Percentiles rank a stretch among this genome's conserved stretches.
Evolutionary conservation across 768 basidiomycete species (phyloP).

Genomic region (Phallus indusiatus): DNA sequence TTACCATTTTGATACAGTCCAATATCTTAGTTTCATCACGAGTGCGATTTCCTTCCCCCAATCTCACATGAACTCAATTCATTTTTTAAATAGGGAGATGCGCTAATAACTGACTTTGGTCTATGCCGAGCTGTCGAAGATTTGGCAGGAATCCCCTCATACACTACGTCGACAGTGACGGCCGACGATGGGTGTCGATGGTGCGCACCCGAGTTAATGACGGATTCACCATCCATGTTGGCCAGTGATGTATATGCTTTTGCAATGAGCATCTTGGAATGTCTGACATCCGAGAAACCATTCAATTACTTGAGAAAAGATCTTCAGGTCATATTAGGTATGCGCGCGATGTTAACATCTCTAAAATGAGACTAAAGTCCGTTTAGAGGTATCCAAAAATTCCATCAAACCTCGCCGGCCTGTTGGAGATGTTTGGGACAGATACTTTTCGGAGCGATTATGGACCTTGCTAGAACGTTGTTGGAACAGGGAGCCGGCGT

Average conservation of each 20-base stretch:
- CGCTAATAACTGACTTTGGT: constrained; percentile 55
- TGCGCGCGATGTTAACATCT: constrained; percentile 12
- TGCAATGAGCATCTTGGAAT: constrained; percentile 51
- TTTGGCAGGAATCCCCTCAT: constrained; percentile 39
- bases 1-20: constrained; percentile 23
- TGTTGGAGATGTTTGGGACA: constrained; percentile 19
- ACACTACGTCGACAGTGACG: constrained; percentile 32
- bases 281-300: constrained; percentile 43
- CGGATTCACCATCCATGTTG: constrained; percentile 34
- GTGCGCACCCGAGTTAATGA: constrained; percentile 52
- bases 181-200: constrained; percentile 40
- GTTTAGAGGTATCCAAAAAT: neutral
- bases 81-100: constrained; percentile 31
- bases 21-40: constrained; percentile 47
- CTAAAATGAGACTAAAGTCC: neutral
- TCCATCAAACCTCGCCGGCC: constrained; percentile 32
- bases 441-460: constrained; percentile 36
- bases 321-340: constrained; percentile 38
- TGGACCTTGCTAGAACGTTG: constrained; percentile 40
- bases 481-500: constrained; percentile 25
- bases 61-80: neutral
- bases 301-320: constrained; percentile 43
- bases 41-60: neutral
- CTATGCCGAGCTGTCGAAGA: constrained; percentile 54
- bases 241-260: constrained; percentile 48